A percentile compares a stretch with the other conserved stretches of the same genome.
Evolutionary conservation across 495 filamentous ascomycete species (phyloP).

Genomic region (Xylaria bambusicola): DNA sequence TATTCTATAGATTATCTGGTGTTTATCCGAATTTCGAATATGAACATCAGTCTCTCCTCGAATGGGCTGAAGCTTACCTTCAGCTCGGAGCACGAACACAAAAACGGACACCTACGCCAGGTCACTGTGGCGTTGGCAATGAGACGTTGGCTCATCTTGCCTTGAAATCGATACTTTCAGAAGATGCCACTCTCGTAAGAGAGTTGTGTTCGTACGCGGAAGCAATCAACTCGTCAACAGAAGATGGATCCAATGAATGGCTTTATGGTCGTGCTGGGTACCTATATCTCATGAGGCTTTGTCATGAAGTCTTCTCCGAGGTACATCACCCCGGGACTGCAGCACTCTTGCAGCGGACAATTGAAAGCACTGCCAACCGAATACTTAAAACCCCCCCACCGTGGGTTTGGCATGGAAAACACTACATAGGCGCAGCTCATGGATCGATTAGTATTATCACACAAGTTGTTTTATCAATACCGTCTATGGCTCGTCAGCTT

Average conservation of each 20-base stretch:
- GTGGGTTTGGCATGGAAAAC: constrained; percentile 62
- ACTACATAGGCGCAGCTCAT: constrained; percentile 63
- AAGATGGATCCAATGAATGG: constrained; percentile 50
- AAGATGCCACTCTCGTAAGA: constrained; percentile 43
- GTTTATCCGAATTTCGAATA: constrained; percentile 50
- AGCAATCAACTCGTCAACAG: constrained; percentile 32
- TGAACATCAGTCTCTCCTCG: constrained; percentile 40
- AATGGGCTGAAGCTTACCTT: constrained; percentile 54
- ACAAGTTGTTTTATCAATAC: constrained; percentile 58
- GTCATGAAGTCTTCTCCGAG: constrained; percentile 22
- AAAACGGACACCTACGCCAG: constrained; percentile 24
- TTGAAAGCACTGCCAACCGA: constrained; percentile 38
- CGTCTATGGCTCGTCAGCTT: constrained; percentile 36
- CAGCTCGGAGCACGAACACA: constrained; percentile 42
- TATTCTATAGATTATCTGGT: constrained; percentile 55
- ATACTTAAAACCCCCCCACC: constrained; percentile 34
- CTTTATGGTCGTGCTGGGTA: constrained; percentile 63
- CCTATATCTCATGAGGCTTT: constrained; percentile 59
- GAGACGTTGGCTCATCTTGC: constrained; percentile 58
- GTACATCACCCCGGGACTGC: constrained; percentile 30
- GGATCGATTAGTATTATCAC: constrained; percentile 64
- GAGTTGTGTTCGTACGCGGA: constrained; percentile 47
- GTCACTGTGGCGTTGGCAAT: constrained; percentile 55
- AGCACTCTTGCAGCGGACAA: constrained; percentile 33
- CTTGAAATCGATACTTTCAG: constrained; percentile 49